A percentile compares a stretch with the other conserved stretches of the same genome.
Evolutionary conservation across 192 early-diverging fungal genomes (phyloP).

Genomic region (Linnemannia zychae): DNA sequence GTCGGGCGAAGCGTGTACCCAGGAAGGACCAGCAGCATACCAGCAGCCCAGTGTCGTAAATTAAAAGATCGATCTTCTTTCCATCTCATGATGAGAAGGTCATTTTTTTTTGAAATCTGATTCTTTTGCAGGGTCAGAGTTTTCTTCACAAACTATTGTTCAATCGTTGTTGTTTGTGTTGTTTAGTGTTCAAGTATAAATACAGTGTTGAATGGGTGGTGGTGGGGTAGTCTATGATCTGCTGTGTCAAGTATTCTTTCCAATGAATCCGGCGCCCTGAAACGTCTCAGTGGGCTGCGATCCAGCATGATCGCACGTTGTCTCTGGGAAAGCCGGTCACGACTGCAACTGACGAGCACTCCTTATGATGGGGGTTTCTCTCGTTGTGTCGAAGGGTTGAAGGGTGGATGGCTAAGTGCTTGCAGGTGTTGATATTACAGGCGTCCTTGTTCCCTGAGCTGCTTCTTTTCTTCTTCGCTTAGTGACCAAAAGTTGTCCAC

Average conservation of each 20-base stretch:
- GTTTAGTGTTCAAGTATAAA: not conserved
- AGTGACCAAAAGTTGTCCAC: slow-evolving; percentile 49
- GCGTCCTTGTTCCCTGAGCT: slow-evolving; percentile 55
- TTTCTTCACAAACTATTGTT: not conserved
- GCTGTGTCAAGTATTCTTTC: not conserved
- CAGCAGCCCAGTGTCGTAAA: not conserved
- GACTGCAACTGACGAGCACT: too few relatives aligned
- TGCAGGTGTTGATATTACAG: slow-evolving; percentile 14
- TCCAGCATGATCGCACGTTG: too few relatives aligned
- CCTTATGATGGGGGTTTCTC: too few relatives aligned
- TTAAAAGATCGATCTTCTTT: not conserved
- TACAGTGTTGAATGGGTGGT: not conserved
- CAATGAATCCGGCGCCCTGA: not conserved
- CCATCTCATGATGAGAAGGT: not conserved
- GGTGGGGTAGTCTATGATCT: not conserved
- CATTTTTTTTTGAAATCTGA: not conserved
- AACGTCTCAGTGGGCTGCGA: too few relatives aligned
- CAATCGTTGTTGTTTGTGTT: not conserved
- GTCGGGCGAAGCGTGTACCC: not conserved
- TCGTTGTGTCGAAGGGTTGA: not conserved
- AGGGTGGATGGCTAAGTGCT: not conserved
- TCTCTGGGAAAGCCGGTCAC: too few relatives aligned
- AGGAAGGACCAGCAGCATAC: slow-evolving; percentile 11
- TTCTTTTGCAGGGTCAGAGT: not conserved
- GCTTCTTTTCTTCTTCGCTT: slow-evolving; percentile 55